A percentile compares a stretch with the other conserved stretches of the same genome.
These are phyloP conservation scores for Tetrahymena borealis DNA, from an alignment of 73 alveolate species.

Conservation along the genomic window DNA sequence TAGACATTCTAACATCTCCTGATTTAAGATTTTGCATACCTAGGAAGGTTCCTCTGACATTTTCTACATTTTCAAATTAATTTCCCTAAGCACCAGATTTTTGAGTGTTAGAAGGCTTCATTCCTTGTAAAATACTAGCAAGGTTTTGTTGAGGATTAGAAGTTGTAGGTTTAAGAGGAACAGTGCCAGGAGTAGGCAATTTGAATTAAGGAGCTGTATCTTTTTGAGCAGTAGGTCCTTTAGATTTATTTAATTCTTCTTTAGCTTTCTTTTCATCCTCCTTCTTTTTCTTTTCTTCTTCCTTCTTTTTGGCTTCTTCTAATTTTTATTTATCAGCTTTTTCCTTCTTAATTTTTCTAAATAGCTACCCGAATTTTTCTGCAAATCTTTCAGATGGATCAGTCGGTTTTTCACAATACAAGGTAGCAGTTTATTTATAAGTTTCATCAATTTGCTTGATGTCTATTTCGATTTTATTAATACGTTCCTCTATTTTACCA, in stretches of 20 bases:
- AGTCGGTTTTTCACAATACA: slow-evolving; percentile 34
- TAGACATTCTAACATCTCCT: background rate
- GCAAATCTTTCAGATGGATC: slow-evolving; percentile 43
- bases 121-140: background rate
- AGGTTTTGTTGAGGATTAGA: background rate
- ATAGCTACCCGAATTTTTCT: slow-evolving; percentile 17
- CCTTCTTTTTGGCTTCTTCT: slow-evolving; percentile 2
- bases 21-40: background rate
- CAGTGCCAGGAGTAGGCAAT: background rate
- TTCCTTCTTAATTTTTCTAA: slow-evolving; percentile 8
- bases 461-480: background rate
- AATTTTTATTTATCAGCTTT: background rate
- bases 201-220: background rate
- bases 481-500: background rate
- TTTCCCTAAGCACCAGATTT: background rate
- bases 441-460: slow-evolving; percentile 25
- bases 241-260: background rate
- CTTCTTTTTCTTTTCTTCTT: slow-evolving; percentile 22
- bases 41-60: background rate
- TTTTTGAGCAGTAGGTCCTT: background rate
- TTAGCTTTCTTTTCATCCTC: background rate
- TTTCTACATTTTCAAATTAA: background rate
- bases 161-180: too few relatives aligned
- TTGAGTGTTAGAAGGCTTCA: background rate
- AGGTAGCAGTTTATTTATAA: slow-evolving; percentile 20